A percentile compares a stretch with the other conserved stretches of the same genome.
phyloP scores from a whole-genome alignment of 2,329 filamentous ascomycete genomes.

The Ceratocystis huliohia region DNA sequence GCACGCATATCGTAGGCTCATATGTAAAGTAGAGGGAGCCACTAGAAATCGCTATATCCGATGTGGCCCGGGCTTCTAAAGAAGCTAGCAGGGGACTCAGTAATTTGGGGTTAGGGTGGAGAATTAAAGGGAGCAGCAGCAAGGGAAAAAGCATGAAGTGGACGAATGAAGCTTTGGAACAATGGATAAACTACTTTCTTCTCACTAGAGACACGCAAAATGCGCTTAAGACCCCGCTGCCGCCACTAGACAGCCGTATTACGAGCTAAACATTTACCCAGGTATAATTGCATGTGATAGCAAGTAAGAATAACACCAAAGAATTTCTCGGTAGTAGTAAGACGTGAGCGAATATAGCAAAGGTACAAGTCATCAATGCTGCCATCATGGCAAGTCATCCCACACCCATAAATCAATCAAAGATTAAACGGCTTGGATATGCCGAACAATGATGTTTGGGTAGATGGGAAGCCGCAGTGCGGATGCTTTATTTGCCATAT shows the following conservation, averaged over 20 bases:
- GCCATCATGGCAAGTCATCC: no score
- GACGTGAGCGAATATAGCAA: no score
- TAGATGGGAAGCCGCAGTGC: no score
- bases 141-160: neutral
- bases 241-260: neutral
- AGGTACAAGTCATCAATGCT: no score
- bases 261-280: neutral
- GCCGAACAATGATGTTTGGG: no score
- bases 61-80: neutral
- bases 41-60: conserved; percentile 2
- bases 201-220: neutral
- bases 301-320: no score
- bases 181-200: neutral
- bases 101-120: neutral
- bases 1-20: neutral
- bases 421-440: no score
- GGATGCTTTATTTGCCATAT: no score
- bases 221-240: neutral
- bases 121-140: no score
- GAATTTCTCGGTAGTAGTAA: no score
- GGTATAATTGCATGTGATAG: neutral
- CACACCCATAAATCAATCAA: no score
- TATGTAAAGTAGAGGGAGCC: neutral
- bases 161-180: neutral
- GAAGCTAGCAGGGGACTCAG: neutral